These are phyloP conservation scores for Globisporangium cystogenes DNA, from an alignment of 352 stramenopile genomes.

Conservation along the genomic window DNA sequence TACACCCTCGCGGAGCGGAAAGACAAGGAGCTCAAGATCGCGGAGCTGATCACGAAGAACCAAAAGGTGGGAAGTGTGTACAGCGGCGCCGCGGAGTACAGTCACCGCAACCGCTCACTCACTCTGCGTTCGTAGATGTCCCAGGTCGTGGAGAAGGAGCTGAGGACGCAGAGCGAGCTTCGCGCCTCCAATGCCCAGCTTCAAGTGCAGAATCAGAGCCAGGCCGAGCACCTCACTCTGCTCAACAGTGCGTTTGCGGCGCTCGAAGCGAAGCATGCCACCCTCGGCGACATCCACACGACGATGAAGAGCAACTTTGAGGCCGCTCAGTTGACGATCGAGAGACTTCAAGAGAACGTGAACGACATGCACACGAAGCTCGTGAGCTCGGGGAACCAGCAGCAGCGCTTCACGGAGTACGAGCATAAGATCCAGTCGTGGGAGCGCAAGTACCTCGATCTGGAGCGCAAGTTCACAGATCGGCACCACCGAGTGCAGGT, in stretches of 20 bases:
- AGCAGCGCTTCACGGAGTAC: slow-evolving; percentile 26
- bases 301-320: slow-evolving; percentile 26
- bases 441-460: slow-evolving; percentile 24
- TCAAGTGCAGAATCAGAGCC: slow-evolving; percentile 13
- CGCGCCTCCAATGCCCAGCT: not conserved
- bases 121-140: slow-evolving; percentile 25
- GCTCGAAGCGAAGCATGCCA: slow-evolving; percentile 31
- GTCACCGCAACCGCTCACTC: too few species aligned
- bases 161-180: slow-evolving; percentile 21
- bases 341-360: slow-evolving; percentile 24
- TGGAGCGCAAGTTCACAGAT: slow-evolving; percentile 20
- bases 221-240: slow-evolving; percentile 28
- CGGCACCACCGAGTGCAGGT: slow-evolving; percentile 20
- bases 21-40: slow-evolving; percentile 59
- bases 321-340: slow-evolving; percentile 23
- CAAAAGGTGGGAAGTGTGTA: slow-evolving; percentile 32
- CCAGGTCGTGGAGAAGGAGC: slow-evolving; percentile 45
- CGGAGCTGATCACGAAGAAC: slow-evolving; percentile 53
- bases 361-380: slow-evolving; percentile 24
- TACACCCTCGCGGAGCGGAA: slow-evolving; percentile 54
- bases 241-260: slow-evolving; percentile 30
- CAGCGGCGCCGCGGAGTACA: too few species aligned
- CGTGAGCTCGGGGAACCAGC: slow-evolving; percentile 11
- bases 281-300: slow-evolving; percentile 22
- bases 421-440: slow-evolving; percentile 35